A percentile compares a stretch with the other conserved stretches of the same genome.
Evolutionary conservation across 2,329 filamentous ascomycete species (phyloP).

Genomic region (Zopfia rhizophila): DNA sequence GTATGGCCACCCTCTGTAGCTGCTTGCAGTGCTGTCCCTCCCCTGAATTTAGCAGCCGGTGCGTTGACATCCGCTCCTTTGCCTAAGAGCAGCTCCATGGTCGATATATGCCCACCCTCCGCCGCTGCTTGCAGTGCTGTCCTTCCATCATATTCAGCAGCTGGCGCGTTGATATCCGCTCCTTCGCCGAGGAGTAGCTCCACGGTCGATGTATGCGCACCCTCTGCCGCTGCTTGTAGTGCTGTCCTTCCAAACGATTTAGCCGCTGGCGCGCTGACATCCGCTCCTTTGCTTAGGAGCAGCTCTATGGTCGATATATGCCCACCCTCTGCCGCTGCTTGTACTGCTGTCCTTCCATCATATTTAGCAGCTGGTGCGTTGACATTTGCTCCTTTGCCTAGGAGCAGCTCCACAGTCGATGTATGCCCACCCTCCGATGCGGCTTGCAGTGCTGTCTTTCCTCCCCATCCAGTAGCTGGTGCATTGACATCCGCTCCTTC

Average conservation of each 20-base stretch:
- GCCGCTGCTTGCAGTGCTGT: constrained; percentile 21
- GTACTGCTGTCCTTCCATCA: constrained; percentile 20
- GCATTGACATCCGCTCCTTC: constrained; percentile 16
- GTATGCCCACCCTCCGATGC: too few species aligned
- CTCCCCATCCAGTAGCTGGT: too few species aligned
- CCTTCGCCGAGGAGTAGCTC: constrained; percentile 14
- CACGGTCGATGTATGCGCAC: constrained; percentile 11
- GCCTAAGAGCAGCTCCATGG: constrained; percentile 21
- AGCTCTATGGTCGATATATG: constrained; percentile 22
- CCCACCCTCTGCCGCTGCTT: constrained; percentile 19
- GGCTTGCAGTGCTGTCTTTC: too few species aligned
- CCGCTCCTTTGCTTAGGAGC: constrained; percentile 17
- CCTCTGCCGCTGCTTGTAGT: constrained; percentile 20
- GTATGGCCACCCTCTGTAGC: constrained; percentile 18
- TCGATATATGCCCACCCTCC: constrained; percentile 21
- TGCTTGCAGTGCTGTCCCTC: constrained; percentile 20
- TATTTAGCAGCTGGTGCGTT: too few species aligned
- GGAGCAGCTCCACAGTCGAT: too few species aligned
- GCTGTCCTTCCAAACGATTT: constrained; percentile 14
- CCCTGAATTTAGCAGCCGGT: constrained; percentile 9
- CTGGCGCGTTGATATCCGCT: constrained; percentile 7
- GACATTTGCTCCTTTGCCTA: too few species aligned
- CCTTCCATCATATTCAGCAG: constrained; percentile 11
- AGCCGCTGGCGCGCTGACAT: constrained; percentile 17
- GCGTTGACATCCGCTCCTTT: constrained; percentile 19